A percentile compares a stretch with the other conserved stretches of the same genome.
phyloP scores from a whole-genome alignment of 2,329 filamentous ascomycete species.

The Samsoniella hepiali region DNA sequence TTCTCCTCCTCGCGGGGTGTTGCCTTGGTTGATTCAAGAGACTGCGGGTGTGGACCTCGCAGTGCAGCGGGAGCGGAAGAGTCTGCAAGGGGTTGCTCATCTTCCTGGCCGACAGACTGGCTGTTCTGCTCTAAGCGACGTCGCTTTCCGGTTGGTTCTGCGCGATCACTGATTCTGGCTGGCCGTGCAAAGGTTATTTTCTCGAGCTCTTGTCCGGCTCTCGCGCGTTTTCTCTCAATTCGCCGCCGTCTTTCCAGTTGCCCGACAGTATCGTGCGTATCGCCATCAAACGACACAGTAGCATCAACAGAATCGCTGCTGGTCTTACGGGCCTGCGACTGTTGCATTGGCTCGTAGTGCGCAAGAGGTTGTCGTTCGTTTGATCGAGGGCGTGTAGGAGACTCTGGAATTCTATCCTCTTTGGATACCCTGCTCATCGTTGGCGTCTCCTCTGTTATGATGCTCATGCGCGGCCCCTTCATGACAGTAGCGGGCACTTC shows the following conservation, averaged over 20 bases:
- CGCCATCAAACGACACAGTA: slow-evolving; percentile 30
- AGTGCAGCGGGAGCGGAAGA: slow-evolving; percentile 18
- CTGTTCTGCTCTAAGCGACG: slow-evolving; percentile 6
- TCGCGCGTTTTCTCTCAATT: slow-evolving; percentile 38
- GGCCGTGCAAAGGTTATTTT: slow-evolving; percentile 37
- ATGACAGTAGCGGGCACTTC: slow-evolving; percentile 31
- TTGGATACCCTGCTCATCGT: slow-evolving; percentile 25
- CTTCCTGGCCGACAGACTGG: background rate
- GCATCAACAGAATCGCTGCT: slow-evolving; percentile 26
- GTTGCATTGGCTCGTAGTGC: slow-evolving; percentile 45
- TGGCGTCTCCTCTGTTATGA: slow-evolving; percentile 27
- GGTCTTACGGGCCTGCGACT: slow-evolving; percentile 43
- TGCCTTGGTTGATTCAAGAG: slow-evolving; percentile 32
- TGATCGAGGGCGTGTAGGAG: slow-evolving; percentile 30
- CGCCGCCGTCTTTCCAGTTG: slow-evolving; percentile 35
- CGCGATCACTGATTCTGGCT: slow-evolving; percentile 23
- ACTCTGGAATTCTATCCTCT: slow-evolving; percentile 36
- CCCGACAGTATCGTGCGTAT: slow-evolving; percentile 43
- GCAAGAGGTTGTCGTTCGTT: slow-evolving; percentile 34
- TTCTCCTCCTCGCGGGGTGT: slow-evolving; percentile 30
- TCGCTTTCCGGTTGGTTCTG: slow-evolving; percentile 27
- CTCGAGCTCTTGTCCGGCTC: slow-evolving; percentile 40
- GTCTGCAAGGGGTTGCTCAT: background rate
- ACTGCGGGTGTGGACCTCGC: slow-evolving; percentile 26
- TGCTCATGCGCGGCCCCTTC: slow-evolving; percentile 22